A percentile compares a stretch with the other conserved stretches of the same genome.
These are phyloP conservation scores for Dactylellina drechsleri DNA, from an alignment of 2,329 filamentous ascomycete genomes.

Conservation along the genomic window DNA sequence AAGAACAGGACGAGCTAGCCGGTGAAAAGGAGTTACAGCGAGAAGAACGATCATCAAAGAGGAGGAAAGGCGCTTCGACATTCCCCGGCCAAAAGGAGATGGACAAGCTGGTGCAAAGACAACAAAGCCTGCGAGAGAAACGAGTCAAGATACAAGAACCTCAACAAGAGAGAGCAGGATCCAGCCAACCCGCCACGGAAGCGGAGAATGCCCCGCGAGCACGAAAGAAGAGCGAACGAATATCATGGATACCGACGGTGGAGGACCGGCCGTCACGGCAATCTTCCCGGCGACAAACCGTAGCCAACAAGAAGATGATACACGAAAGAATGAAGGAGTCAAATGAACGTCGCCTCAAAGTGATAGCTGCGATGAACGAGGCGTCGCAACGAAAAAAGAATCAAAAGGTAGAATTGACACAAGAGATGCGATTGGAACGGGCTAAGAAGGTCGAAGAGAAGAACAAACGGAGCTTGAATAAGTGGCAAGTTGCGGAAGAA, in stretches of 20 bases:
- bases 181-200: slow-evolving; percentile 1
- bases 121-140: slow-evolving; percentile 47
- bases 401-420: slow-evolving; percentile 80
- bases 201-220: slow-evolving; percentile 56
- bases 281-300: slow-evolving; percentile 68
- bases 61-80: slow-evolving; percentile 81
- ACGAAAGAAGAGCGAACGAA: slow-evolving; percentile 77
- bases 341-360: slow-evolving; percentile 61
- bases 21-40: slow-evolving; percentile 88
- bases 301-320: slow-evolving; percentile 52
- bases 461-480: slow-evolving; percentile 88
- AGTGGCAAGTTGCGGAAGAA: slow-evolving; percentile 94
- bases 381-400: slow-evolving; percentile 72
- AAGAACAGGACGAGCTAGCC: slow-evolving; percentile 71
- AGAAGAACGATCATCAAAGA: slow-evolving; percentile 70
- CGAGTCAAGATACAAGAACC: slow-evolving; percentile 50
- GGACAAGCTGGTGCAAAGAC: slow-evolving; percentile 44
- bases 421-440: slow-evolving; percentile 83
- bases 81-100: slow-evolving; percentile 64
- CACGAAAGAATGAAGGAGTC: slow-evolving; percentile 75
- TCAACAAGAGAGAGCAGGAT: slow-evolving; percentile 12
- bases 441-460: slow-evolving; percentile 83
- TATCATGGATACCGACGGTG: slow-evolving; percentile 71
- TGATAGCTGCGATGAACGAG: slow-evolving; percentile 69
- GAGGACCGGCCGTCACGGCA: slow-evolving; percentile 60